Percentiles rank a stretch among this genome's conserved stretches.
Conservation (phyloP, 805 yeast genomes). For the Torulaspora quercuum region DNA sequence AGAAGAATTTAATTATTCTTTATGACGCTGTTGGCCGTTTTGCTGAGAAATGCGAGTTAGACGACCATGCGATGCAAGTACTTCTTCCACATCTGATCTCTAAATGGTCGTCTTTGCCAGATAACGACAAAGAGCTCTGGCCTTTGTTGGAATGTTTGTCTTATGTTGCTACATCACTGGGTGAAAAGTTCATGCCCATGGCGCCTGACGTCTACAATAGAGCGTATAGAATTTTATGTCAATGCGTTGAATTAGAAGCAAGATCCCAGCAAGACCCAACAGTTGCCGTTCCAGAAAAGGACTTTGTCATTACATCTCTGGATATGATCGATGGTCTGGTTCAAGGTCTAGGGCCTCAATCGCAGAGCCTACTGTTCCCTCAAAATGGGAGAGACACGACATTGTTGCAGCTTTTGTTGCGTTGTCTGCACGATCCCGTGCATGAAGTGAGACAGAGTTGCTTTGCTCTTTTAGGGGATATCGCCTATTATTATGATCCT, state of each 20-base stretch:
- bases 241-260: slow-evolving; percentile 64
- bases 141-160: slow-evolving; percentile 92
- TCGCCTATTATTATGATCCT: slow-evolving; percentile 59
- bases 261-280: slow-evolving; percentile 62
- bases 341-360: slow-evolving; percentile 74
- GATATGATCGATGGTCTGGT: slow-evolving; percentile 90
- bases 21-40: slow-evolving; percentile 91
- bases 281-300: slow-evolving; percentile 78
- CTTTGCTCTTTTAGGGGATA: slow-evolving; percentile 86
- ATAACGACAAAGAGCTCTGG: slow-evolving; percentile 84
- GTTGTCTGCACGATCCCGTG: slow-evolving; percentile 68
- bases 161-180: slow-evolving; percentile 81
- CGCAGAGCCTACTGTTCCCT: slow-evolving; percentile 44
- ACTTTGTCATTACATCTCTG: slow-evolving; percentile 80
- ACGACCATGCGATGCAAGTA: slow-evolving; percentile 54
- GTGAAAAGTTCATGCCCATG: slow-evolving; percentile 80
- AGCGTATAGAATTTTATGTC: slow-evolving; percentile 63
- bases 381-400: slow-evolving; percentile 34
- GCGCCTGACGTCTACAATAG: slow-evolving; percentile 84
- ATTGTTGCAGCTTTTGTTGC: slow-evolving; percentile 59
- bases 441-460: slow-evolving; percentile 93
- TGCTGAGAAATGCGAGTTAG: slow-evolving; percentile 64
- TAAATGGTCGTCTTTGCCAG: slow-evolving; percentile 74
- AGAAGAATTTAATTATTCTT: slow-evolving; percentile 72
- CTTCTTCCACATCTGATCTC: slow-evolving; percentile 77